Conservation (phyloP, 1,284 basidiomycete species). For the Lignosus rhinocerotis region DNA sequence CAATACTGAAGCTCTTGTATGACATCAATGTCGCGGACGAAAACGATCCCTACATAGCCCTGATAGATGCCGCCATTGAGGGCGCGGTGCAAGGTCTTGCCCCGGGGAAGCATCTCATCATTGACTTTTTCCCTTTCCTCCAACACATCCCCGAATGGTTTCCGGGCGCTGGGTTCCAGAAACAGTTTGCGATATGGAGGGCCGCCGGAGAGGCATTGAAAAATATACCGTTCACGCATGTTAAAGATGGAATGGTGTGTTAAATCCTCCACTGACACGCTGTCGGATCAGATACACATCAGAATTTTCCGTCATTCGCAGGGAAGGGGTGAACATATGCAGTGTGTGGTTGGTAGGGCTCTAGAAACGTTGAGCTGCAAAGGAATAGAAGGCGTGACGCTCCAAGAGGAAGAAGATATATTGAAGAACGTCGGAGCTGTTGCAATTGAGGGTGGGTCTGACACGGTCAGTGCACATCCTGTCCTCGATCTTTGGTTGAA, state of each 20-base stretch:
- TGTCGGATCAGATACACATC: not conserved
- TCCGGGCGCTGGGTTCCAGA: constrained; percentile 25
- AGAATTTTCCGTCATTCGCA: not conserved
- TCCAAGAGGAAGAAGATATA: constrained; percentile 1
- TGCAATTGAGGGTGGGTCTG: constrained; percentile 7
- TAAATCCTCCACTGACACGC: not conserved
- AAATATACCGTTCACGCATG: constrained; percentile 4
- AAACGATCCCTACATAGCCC: not conserved
- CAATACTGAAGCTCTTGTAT: constrained; percentile 9
- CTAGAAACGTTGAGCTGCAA: not conserved
- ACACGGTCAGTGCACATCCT: constrained; percentile 4
- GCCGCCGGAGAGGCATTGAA: constrained; percentile 8
- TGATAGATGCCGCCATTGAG: not conserved
- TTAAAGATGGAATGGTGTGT: constrained; percentile 3
- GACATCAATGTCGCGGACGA: constrained; percentile 9
- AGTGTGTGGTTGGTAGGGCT: not conserved
- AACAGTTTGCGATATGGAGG: constrained; percentile 27
- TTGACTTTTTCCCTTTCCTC: constrained; percentile 24
- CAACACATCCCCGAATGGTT: constrained; percentile 28
- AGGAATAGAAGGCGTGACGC: not conserved
- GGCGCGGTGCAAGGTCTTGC: not conserved
- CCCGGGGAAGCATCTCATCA: constrained; percentile 7
- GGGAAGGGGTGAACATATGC: not conserved
- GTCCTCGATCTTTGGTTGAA: not conserved
- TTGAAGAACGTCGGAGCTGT: constrained; percentile 10